These are phyloP conservation scores for Wickerhamomyces silvicola DNA, from an alignment of 805 yeast genomes.

Conservation along the genomic window DNA sequence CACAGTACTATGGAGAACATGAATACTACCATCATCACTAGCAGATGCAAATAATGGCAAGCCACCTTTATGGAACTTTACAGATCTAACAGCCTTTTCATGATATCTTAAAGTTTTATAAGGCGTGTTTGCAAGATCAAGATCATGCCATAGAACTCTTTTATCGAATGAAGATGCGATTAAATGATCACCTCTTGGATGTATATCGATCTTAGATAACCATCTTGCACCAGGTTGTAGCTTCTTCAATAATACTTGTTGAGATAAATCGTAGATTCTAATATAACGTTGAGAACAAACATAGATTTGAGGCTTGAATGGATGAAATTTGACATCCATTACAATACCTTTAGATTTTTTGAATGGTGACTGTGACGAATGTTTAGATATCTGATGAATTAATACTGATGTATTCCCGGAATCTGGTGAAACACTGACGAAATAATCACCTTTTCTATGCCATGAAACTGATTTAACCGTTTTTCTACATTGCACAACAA, in stretches of 20 bases:
- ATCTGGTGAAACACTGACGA: slow-evolving; percentile 94
- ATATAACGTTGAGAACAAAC: slow-evolving; percentile 93
- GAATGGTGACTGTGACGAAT: slow-evolving; percentile 93
- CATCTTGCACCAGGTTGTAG: slow-evolving; percentile 94
- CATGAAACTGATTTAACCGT: slow-evolving; percentile 79
- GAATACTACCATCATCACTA: slow-evolving; percentile 88
- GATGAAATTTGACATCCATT: slow-evolving; percentile 96
- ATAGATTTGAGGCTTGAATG: slow-evolving; percentile 86
- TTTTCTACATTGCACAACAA: slow-evolving; percentile 60
- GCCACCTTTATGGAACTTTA: slow-evolving; percentile 76
- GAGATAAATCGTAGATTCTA: slow-evolving; percentile 83
- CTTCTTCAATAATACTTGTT: slow-evolving; percentile 77
- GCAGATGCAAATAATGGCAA: slow-evolving; percentile 92
- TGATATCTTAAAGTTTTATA: slow-evolving; percentile 95
- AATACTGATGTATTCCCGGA: slow-evolving; percentile 83
- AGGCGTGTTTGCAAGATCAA: slow-evolving; percentile 83
- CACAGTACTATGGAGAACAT: slow-evolving; percentile 94
- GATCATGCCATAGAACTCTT: slow-evolving; percentile 95
- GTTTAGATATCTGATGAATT: slow-evolving; percentile 92
- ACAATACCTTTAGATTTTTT: slow-evolving; percentile 87
- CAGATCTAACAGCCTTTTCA: slow-evolving; percentile 86
- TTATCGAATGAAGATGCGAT: slow-evolving; percentile 91
- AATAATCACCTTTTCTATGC: slow-evolving; percentile 97
- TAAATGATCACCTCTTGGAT: slow-evolving; percentile 93
- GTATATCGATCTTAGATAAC: slow-evolving; percentile 87